These are phyloP conservation scores for Medicago truncatula DNA, from an alignment of 306 rosid genomes.

Conservation along the genomic window DNA sequence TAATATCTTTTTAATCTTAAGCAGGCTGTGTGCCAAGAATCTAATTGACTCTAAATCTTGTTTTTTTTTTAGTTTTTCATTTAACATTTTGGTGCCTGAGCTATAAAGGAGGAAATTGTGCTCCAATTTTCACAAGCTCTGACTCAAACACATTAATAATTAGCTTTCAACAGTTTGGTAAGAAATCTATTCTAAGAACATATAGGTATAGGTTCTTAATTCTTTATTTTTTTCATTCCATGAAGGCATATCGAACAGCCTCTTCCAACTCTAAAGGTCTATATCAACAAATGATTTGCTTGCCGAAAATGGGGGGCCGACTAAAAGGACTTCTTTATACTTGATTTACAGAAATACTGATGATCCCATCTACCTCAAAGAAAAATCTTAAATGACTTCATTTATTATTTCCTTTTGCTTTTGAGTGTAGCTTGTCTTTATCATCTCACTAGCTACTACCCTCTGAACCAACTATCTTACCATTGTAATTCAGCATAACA, in stretches of 20 bases:
- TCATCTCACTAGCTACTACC: conserved; percentile 22
- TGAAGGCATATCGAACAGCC: neutral
- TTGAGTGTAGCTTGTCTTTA: neutral
- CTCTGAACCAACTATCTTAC: conserved; percentile 15
- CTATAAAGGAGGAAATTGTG: conserved; percentile 5
- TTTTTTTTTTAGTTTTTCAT: neutral
- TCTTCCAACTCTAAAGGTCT: neutral
- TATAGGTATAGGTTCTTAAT: neutral
- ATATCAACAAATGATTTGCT: neutral
- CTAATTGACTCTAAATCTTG: neutral
- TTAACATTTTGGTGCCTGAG: neutral
- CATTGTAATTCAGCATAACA: conserved; percentile 13
- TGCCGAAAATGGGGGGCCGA: conserved; percentile 3
- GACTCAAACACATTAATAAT: neutral
- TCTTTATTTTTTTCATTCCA: neutral
- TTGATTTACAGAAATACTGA: conserved; percentile 2
- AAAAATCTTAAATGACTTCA: neutral
- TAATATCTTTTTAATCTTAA: neutral
- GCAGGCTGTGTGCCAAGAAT: neutral
- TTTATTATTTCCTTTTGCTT: neutral
- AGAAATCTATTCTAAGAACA: conserved; percentile 3
- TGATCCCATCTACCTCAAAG: conserved; percentile 21
- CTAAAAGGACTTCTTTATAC: neutral
- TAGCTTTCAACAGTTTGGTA: conserved; percentile 7
- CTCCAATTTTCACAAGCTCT: neutral